Evolutionary conservation across 140 eudicot species (phyloP).

Genomic region (Erigeron philadelphicus): DNA sequence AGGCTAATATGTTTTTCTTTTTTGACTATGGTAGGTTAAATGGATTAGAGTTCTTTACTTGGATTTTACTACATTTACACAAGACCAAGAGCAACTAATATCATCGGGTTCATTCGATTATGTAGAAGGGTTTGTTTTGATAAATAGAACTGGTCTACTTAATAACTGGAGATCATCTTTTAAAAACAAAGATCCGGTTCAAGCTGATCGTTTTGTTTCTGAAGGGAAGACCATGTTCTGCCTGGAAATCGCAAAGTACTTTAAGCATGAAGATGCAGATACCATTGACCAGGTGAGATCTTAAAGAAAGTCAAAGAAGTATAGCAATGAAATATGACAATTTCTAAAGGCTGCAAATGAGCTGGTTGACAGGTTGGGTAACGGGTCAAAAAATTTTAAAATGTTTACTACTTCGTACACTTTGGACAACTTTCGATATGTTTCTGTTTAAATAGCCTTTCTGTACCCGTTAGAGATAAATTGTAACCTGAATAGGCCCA

Average conservation of each 20-base stretch:
- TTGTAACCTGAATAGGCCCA: not conserved
- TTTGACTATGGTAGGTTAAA: slow-evolving; percentile 57
- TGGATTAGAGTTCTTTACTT: slow-evolving; percentile 88
- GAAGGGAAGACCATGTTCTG: slow-evolving; percentile 73
- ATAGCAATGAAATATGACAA: not conserved
- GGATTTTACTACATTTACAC: slow-evolving; percentile 58
- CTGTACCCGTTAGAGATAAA: not conserved
- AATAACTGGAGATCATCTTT: slow-evolving; percentile 88
- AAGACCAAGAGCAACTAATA: slow-evolving; percentile 84
- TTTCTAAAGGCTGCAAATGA: not conserved
- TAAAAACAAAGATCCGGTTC: slow-evolving; percentile 66
- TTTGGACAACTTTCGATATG: not conserved
- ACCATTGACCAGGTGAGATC: slow-evolving; percentile 63
- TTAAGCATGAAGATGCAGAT: slow-evolving; percentile 40
- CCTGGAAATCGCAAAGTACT: slow-evolving; percentile 82
- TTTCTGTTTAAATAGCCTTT: not conserved
- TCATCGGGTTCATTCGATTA: slow-evolving; percentile 65
- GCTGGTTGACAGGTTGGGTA: slow-evolving; percentile 4
- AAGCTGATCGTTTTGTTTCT: slow-evolving; percentile 54
- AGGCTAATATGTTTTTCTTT: not conserved
- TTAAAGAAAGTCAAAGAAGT: not conserved
- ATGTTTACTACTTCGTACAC: not conserved
- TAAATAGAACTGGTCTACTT: slow-evolving; percentile 71
- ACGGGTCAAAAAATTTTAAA: not conserved
- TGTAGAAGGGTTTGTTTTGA: slow-evolving; percentile 83